Conservation (phyloP, 805 yeast species). For the Saccharomycopsis oosterbeekiorum region DNA sequence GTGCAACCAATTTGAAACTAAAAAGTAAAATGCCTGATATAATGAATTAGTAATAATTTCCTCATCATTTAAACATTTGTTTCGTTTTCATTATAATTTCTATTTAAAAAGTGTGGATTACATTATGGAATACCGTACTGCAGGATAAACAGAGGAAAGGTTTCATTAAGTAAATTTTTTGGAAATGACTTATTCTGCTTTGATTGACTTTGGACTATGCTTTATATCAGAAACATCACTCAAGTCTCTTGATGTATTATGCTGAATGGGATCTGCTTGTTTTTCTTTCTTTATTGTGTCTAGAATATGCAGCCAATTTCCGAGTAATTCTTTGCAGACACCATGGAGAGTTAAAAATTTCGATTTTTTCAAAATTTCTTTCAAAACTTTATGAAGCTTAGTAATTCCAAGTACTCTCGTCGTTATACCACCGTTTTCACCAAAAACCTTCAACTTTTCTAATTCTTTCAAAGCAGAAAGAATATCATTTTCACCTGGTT, state of each 20-base stretch:
- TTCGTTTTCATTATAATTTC: too few species aligned
- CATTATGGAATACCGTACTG: background rate
- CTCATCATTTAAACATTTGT: too few species aligned
- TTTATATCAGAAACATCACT: constrained; percentile 10
- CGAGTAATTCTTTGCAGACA: constrained; percentile 1
- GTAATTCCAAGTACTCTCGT: constrained; percentile 5
- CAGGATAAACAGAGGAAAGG: background rate
- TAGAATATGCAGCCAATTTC: constrained; percentile 8
- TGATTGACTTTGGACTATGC: background rate
- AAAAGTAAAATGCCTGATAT: too few species aligned
- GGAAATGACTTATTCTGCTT: background rate
- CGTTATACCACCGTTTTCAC: background rate
- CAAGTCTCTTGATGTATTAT: constrained; percentile 7
- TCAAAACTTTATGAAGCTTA: constrained; percentile 15
- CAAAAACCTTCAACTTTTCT: constrained; percentile 1
- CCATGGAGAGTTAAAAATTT: constrained; percentile 8
- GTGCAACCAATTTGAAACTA: too few species aligned
- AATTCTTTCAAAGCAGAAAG: constrained; percentile 4
- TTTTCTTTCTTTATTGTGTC: constrained; percentile 12
- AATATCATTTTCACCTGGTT: constrained; percentile 2
- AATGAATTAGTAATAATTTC: too few species aligned
- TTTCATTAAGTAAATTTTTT: too few species aligned
- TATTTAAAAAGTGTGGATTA: too few species aligned
- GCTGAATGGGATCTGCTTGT: constrained; percentile 2
- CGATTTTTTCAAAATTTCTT: constrained; percentile 13